phyloP scores from a whole-genome alignment of 192 early-diverging fungal species.

The Coemansia sp. region DNA sequence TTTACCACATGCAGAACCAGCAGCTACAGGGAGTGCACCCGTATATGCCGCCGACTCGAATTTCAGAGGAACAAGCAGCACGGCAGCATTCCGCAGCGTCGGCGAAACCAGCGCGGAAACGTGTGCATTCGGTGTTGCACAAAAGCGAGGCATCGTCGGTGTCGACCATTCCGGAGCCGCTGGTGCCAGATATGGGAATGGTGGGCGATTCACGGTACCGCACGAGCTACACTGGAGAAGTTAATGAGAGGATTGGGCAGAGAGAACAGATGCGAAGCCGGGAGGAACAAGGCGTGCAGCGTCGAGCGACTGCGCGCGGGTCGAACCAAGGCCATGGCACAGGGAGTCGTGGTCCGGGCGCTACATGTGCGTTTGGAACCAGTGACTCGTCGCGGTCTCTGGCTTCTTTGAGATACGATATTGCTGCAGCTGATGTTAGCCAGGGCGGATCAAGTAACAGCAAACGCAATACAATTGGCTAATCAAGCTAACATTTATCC shows the following conservation, averaged over 20 bases:
- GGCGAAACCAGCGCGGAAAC: background rate
- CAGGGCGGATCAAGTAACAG: background rate
- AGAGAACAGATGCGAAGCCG: background rate
- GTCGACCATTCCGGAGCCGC: background rate
- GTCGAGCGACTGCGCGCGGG: background rate
- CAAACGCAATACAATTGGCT: slow-evolving; percentile 37
- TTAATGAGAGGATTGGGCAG: background rate
- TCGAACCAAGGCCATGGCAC: background rate
- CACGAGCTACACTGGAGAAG: background rate
- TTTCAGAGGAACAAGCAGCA: background rate
- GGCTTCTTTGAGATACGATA: background rate
- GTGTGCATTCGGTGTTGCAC: slow-evolving; percentile 6
- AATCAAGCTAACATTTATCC: background rate
- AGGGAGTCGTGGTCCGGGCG: background rate
- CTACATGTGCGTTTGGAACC: background rate
- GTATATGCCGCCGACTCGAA: slow-evolving; percentile 1
- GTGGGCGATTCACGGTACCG: background rate
- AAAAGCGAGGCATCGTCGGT: slow-evolving; percentile 8
- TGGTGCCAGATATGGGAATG: background rate
- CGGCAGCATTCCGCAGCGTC: background rate
- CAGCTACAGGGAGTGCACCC: slow-evolving; percentile 41
- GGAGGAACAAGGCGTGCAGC: background rate
- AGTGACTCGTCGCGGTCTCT: background rate
- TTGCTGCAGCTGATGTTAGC: background rate
- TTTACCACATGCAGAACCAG: slow-evolving; percentile 44